phyloP scores from a whole-genome alignment of 192 early-diverging fungal genomes.

The Chytriomyces sp. region DNA sequence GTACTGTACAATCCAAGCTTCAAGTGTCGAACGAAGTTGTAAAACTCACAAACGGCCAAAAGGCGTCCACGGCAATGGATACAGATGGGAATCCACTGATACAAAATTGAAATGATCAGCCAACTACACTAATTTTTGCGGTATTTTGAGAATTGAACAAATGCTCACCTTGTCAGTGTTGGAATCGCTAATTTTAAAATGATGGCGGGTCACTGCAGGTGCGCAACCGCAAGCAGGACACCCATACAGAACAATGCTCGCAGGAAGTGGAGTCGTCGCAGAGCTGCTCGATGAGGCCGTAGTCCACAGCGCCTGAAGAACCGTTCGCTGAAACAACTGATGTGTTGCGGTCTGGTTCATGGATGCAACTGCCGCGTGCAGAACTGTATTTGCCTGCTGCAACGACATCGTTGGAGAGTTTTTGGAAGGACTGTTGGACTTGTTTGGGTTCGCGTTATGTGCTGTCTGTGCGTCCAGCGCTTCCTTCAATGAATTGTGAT shows the following conservation, averaged over 20 bases:
- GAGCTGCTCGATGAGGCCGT: slow-evolving; percentile 7
- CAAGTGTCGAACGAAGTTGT: slow-evolving; percentile 90
- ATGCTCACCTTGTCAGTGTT: neutral
- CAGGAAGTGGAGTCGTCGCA: slow-evolving; percentile 2
- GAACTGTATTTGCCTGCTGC: neutral
- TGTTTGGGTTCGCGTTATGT: neutral
- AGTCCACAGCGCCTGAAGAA: slow-evolving; percentile 24
- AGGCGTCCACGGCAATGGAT: slow-evolving; percentile 87
- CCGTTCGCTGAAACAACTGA: slow-evolving; percentile 28
- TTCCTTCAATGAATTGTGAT: slow-evolving; percentile 4
- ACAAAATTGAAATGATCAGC: slow-evolving; percentile 50
- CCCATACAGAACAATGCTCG: slow-evolving; percentile 1
- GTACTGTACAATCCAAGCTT: slow-evolving; percentile 86
- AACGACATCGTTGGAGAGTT: neutral
- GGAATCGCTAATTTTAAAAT: slow-evolving; percentile 54
- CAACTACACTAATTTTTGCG: slow-evolving; percentile 28
- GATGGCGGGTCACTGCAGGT: slow-evolving; percentile 19
- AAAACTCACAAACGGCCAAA: slow-evolving; percentile 95
- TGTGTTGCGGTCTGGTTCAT: slow-evolving; percentile 16
- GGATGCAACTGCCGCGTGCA: neutral
- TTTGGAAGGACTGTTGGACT: neutral
- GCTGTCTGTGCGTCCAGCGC: slow-evolving; percentile 10
- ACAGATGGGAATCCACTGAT: slow-evolving; percentile 56
- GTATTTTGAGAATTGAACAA: slow-evolving; percentile 44
- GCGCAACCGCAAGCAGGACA: slow-evolving; percentile 22